Evolutionary conservation across 2,329 filamentous ascomycete genomes (phyloP), one percentile per base, ranked within the genome.

Genomic region (Calonectria henricotiae): DNA sequence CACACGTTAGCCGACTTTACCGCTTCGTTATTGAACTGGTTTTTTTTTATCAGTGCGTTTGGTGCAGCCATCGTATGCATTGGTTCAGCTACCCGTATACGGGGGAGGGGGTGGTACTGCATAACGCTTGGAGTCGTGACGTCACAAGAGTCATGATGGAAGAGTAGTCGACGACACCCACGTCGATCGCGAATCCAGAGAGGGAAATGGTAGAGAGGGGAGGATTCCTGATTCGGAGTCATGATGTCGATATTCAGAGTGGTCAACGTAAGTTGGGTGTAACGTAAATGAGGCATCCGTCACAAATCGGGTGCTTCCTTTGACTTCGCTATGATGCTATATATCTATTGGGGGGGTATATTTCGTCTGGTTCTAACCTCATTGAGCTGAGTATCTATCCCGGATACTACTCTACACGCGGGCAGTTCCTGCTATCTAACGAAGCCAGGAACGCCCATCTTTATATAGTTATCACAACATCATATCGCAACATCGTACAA

Each of bases 351-450:
- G 23, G 41, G 51, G 74, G 74, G 67, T 73, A 74, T 76, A 65
- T 72, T 67, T 64, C 44, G 64, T 71, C 65, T 46, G 68, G 70
- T 54, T 76, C 66, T 65, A 71, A 60, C 72, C 75, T 73, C 75
- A 75, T 77, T 77, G 75, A 77, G 75, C 75, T 77, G 75, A 73
- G 75, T 77, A 74, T 74, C 70, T 75, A 63, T 73, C 70, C 74
- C 58, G 43, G 65, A 60, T 66, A 30, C 62, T 74, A 67, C 49
- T 58, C 67, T 75, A 75, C 74, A 77, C 37, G 68, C 72, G 69
- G 44, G 67, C 64, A 60, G 55, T 55, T 62, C 54, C 44, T 32
- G 46, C 60, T 44, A 9, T 54, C 49, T 23, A 54, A 54, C 20
- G n/a, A 7, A 32, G 15, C 35, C 60, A 67, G 71, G 47, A 69